phyloP scores from a whole-genome alignment of 768 basidiomycete species.

The Mycena rebaudengoi region DNA sequence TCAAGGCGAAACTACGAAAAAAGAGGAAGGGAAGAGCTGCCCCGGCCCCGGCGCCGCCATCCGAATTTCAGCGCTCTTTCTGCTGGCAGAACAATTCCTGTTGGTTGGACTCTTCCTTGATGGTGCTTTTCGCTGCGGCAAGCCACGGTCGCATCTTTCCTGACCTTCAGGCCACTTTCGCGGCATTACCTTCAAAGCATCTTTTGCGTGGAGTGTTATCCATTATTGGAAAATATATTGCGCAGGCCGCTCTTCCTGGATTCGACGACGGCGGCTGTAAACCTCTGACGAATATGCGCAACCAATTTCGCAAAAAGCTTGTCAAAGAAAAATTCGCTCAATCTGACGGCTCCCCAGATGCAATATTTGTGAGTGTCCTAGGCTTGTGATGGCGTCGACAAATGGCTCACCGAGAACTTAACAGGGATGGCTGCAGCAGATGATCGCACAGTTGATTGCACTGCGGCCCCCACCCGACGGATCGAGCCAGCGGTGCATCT shows the following conservation, averaged over 20 bases:
- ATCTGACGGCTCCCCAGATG: not conserved
- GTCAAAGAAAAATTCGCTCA: not conserved
- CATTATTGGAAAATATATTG: not conserved
- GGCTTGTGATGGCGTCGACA: not conserved
- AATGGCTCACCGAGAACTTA: not conserved
- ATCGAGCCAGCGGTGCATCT: not conserved
- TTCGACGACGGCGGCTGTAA: not conserved
- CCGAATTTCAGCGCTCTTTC: not conserved
- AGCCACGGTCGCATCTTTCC: not conserved
- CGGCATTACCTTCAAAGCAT: not conserved
- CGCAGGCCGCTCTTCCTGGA: not conserved
- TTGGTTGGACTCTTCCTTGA: constrained; percentile 4
- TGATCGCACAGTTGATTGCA: not conserved
- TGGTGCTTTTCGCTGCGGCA: not conserved
- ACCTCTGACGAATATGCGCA: not conserved
- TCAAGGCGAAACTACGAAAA: not conserved
- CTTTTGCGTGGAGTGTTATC: not conserved
- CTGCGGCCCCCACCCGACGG: not conserved
- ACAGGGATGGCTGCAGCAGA: not conserved
- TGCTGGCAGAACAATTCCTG: constrained; percentile 5
- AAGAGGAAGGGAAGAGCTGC: not conserved
- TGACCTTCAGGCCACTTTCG: not conserved
- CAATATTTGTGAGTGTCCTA: not conserved
- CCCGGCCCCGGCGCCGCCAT: not conserved
- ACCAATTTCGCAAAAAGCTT: not conserved